Evolutionary conservation across 2,329 filamentous ascomycete genomes (phyloP).

Genomic region (Macrophomina tecta): DNA sequence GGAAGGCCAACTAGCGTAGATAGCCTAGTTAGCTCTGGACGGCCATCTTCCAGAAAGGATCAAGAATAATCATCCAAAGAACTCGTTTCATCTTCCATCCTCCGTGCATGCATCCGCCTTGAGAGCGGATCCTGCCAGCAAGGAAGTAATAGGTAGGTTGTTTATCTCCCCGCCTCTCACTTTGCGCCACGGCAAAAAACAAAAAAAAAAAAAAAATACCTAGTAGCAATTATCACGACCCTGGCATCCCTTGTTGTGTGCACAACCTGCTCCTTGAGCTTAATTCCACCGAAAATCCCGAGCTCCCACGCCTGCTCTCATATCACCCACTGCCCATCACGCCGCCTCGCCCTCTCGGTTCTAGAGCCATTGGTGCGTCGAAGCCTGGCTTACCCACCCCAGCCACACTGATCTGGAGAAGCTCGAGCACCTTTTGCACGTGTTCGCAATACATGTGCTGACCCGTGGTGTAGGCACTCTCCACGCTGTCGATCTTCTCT

Average conservation of each 20-base stretch:
- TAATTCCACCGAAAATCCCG: constrained; percentile 10
- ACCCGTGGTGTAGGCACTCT: no score
- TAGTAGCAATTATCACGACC: constrained; percentile 17
- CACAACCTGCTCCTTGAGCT: constrained; percentile 3
- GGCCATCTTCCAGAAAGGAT: no score
- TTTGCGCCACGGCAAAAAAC: background rate
- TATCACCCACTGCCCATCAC: background rate
- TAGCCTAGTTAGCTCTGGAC: no score
- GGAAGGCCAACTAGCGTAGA: no score
- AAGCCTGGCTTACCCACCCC: background rate
- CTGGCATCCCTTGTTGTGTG: constrained; percentile 20
- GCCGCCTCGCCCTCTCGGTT: background rate
- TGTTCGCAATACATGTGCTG: no score
- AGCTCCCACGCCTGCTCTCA: constrained; percentile 4
- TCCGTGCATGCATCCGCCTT: no score
- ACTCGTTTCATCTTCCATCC: no score
- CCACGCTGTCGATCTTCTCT: no score
- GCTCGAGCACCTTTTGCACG: background rate
- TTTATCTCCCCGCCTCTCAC: constrained; percentile 9
- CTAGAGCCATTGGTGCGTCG: background rate
- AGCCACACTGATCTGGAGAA: constrained; percentile 15
- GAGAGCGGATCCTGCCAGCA: background rate
- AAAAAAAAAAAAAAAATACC: background rate
- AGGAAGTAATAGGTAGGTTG: constrained; percentile 22
- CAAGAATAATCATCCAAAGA: no score